These are phyloP conservation scores for Arabis hirsuta DNA, from an alignment of 345 rosid species.

Conservation along the genomic window DNA sequence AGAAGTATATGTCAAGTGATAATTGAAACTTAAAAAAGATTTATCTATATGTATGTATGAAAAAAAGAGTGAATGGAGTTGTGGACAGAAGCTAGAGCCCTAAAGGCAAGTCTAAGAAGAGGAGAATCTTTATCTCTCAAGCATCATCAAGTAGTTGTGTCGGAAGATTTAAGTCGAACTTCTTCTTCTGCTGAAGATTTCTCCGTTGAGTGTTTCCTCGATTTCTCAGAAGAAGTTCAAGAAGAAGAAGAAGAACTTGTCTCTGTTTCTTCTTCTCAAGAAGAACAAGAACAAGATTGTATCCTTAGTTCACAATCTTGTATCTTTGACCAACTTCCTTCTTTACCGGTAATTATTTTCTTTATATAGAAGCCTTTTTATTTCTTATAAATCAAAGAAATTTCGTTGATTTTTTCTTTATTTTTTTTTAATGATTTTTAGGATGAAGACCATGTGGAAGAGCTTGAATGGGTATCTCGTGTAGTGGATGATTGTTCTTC, in stretches of 20 bases:
- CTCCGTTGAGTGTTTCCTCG: conserved; percentile 71
- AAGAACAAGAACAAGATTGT: conserved; percentile 43
- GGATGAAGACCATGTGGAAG: conserved; percentile 84
- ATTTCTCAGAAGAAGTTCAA: conserved; percentile 59
- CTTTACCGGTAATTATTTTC: conserved; percentile 33
- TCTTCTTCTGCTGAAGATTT: conserved; percentile 56
- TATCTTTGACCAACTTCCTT: conserved; percentile 41
- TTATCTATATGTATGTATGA: conserved; percentile 30
- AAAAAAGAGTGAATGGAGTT: conserved; percentile 50
- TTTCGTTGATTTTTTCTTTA: background rate
- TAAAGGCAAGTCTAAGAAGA: conserved; percentile 60
- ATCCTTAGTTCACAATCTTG: conserved; percentile 35
- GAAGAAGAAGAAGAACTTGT: conserved; percentile 50
- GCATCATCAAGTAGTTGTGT: conserved; percentile 39
- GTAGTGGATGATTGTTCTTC: conserved; percentile 88
- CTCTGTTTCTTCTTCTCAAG: conserved; percentile 55
- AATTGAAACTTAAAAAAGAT: conserved; percentile 23
- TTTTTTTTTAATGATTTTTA: conserved; percentile 25
- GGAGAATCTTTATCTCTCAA: conserved; percentile 46
- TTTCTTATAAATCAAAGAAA: background rate
- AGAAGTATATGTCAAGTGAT: conserved; percentile 27
- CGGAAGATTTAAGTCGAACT: conserved; percentile 48
- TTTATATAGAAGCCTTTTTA: background rate
- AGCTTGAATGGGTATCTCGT: conserved; percentile 90
- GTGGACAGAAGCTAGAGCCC: conserved; percentile 66